These are phyloP conservation scores for Gossypium gossypioides DNA, from an alignment of 441 rosid species.

Conservation along the genomic window DNA sequence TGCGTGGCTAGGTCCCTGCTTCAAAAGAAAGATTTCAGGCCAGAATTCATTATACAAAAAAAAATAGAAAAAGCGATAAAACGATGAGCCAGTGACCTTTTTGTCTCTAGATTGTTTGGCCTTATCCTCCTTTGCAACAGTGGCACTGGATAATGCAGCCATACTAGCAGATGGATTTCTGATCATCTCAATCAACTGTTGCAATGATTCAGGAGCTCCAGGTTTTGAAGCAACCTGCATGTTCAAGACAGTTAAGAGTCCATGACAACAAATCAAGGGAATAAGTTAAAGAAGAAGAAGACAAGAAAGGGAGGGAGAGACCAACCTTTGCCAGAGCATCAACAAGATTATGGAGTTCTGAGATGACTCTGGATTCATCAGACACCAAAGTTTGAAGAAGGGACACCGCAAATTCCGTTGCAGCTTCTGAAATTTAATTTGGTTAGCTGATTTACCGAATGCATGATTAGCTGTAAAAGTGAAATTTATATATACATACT, in stretches of 20 bases:
- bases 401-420: conserved; percentile 74
- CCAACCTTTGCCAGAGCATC: conserved; percentile 85
- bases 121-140: conserved; percentile 64
- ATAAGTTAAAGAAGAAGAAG: neutral
- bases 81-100: conserved; percentile 37
- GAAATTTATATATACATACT: conserved; percentile 40
- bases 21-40: conserved; percentile 14
- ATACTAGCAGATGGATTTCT: conserved; percentile 54
- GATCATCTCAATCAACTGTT: conserved; percentile 70
- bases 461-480: conserved; percentile 3
- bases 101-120: conserved; percentile 52
- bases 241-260: conserved; percentile 9
- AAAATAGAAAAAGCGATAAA: neutral
- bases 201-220: conserved; percentile 75
- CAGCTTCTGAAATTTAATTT: conserved; percentile 56
- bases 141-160: conserved; percentile 30
- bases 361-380: conserved; percentile 77
- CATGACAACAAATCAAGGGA: neutral
- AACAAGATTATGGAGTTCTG: conserved; percentile 90
- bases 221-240: conserved; percentile 73
- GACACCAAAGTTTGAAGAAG: conserved; percentile 70
- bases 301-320: neutral
- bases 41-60: conserved; percentile 1
- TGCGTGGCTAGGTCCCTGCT: conserved; percentile 42
- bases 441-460: conserved; percentile 18